phyloP scores from a whole-genome alignment of 805 yeast genomes.

The Clavispora phyllophila region DNA sequence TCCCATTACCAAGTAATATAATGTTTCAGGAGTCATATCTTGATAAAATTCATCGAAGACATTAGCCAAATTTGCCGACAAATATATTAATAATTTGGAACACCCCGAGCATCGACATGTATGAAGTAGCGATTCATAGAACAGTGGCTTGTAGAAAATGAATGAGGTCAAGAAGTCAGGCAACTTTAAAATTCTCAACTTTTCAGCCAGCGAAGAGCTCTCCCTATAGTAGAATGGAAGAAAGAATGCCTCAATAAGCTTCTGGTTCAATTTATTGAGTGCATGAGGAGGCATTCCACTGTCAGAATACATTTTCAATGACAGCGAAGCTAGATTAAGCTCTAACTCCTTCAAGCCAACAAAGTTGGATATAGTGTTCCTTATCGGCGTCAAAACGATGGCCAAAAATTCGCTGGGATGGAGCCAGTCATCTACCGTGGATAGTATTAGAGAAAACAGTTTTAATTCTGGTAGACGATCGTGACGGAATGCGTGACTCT shows the following conservation, averaged over 20 bases:
- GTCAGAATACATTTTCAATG: conserved; percentile 34
- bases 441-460: not conserved
- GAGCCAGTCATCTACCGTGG: not conserved
- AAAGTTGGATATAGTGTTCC: conserved; percentile 24
- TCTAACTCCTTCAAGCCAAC: conserved; percentile 19
- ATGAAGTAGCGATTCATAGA: conserved; percentile 29
- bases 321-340: conserved; percentile 31
- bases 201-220: conserved; percentile 6
- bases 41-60: conserved; percentile 12
- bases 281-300: conserved; percentile 24
- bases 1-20: conserved; percentile 28
- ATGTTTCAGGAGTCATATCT: conserved; percentile 21
- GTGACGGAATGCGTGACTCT: not conserved
- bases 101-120: conserved; percentile 36
- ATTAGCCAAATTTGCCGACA: conserved; percentile 20
- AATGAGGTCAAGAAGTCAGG: conserved; percentile 35
- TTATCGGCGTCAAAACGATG: conserved; percentile 27
- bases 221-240: conserved; percentile 17
- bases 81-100: conserved; percentile 19
- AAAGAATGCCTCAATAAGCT: conserved; percentile 34
- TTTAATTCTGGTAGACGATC: not conserved
- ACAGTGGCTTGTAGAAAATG: conserved; percentile 33
- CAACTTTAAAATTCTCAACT: conserved; percentile 22
- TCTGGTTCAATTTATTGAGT: conserved; percentile 29
- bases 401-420: conserved; percentile 15